Evolutionary conservation across 164 flowering plant genomes (phyloP), one percentile per base, ranked within the genome.

Genomic region (Tetracentron sinense): DNA sequence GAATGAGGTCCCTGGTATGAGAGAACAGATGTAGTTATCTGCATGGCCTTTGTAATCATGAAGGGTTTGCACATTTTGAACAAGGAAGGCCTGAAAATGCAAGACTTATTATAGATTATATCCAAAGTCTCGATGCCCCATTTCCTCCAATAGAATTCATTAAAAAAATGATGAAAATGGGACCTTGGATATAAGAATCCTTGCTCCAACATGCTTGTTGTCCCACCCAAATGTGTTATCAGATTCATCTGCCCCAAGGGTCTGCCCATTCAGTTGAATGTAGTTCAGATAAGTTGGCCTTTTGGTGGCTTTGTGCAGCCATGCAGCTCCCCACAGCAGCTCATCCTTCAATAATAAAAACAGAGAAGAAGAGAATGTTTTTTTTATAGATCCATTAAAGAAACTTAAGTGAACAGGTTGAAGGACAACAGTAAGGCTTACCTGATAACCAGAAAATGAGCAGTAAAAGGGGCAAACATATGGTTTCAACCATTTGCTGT

Each of bases 381-480:
- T n/a, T n/a, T n/a, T n/a, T n/a, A n/a, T n/a, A n/a, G n/a, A n/a
- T n/a, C n/a, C n/a, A n/a, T n/a, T n/a, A n/a, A n/a, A n/a, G n/a
- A n/a, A n/a, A n/a, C n/a, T n/a, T 8, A 33, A 8, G 38, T 33
- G 38, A 33, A 8, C 38, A 33, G 4, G 8, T 33, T 4, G 38
- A 33, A 33, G 38, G 38, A 8, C 38, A 33, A 4, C 38, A 4
- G 8, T 33, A 33, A 22, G 27, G 21, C 22, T 52, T 57, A 92
- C 98, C 86, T 90, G 83, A 72, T 82, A 93, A 0, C 98, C 98
- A 69, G 96, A 88, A 60, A 67, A 90, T 35, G 86, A 82, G 72
- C 98, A 93, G 73, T 93, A 93, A 69, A 69, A 93, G 0, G 97
- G 98, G 84, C 98, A 90, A 14, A 85, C 95, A 56, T 19, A 61